These are phyloP conservation scores for Fistulinella prunicolor DNA, from an alignment of 768 basidiomycete species.

Conservation along the genomic window DNA sequence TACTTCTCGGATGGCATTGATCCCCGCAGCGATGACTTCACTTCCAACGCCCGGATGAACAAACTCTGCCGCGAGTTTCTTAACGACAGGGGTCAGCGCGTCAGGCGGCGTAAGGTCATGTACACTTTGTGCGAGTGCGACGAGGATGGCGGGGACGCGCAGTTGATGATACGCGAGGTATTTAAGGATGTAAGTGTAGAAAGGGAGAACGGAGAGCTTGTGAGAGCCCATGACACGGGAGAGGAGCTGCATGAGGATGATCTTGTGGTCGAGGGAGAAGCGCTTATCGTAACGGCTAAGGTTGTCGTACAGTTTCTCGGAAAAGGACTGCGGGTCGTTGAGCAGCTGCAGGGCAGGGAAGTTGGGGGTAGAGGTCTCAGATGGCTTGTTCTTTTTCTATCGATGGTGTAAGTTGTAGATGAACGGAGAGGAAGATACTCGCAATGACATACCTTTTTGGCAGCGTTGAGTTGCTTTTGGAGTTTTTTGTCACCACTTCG, in stretches of 20 bases:
- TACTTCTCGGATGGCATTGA: conserved; percentile 95
- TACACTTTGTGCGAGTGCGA: conserved; percentile 89
- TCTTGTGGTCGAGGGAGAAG: conserved; percentile 96
- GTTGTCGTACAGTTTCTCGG: conserved; percentile 87
- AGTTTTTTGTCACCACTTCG: conserved; percentile 80
- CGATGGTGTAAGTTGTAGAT: conserved; percentile 30
- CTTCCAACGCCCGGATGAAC: conserved; percentile 95
- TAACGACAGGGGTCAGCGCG: conserved; percentile 81
- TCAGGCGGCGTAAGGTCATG: conserved; percentile 96
- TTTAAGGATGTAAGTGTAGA: conserved; percentile 95
- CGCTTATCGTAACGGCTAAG: conserved; percentile 86
- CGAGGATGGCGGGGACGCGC: conserved; percentile 89
- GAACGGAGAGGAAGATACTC: neutral
- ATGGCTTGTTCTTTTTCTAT: conserved; percentile 36
- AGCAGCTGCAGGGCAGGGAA: conserved; percentile 92
- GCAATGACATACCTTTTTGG: conserved; percentile 60
- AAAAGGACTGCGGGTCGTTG: conserved; percentile 93
- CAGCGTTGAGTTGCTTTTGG: conserved; percentile 63
- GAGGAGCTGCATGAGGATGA: conserved; percentile 94
- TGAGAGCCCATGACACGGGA: conserved; percentile 91
- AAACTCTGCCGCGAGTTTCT: conserved; percentile 92
- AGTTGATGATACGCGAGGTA: conserved; percentile 93
- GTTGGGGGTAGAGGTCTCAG: conserved; percentile 47
- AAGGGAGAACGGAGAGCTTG: conserved; percentile 88
- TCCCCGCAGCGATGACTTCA: conserved; percentile 94